Conservation (phyloP, 1,139 yeast species). For the Candida neerlandica region DNA sequence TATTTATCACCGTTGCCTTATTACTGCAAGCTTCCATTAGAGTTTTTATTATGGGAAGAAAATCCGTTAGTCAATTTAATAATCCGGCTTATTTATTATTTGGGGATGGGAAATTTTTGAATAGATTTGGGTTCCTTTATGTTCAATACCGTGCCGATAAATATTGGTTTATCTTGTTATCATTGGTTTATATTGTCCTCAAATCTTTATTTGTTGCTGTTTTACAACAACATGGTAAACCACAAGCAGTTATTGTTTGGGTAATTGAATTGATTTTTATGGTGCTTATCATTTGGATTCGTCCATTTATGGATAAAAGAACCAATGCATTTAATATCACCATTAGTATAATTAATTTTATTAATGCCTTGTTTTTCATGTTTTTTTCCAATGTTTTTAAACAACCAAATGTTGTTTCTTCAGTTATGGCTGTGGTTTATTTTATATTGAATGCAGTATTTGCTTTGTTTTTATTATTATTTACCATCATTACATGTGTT, state of each 20-base stretch:
- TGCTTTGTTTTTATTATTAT: constrained; percentile 77
- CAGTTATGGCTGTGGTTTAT: constrained; percentile 91
- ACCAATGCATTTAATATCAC: constrained; percentile 90
- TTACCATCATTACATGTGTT: constrained; percentile 85
- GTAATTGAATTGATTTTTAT: constrained; percentile 73
- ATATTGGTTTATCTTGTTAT: constrained; percentile 76
- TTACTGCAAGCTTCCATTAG: constrained; percentile 73
- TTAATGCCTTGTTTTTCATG: constrained; percentile 83
- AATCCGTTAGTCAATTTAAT: constrained; percentile 70
- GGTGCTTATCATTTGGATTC: constrained; percentile 61
- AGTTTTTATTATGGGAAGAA: constrained; percentile 71
- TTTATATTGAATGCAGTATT: constrained; percentile 88
- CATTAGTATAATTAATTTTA: constrained; percentile 74
- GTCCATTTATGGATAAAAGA: constrained; percentile 94
- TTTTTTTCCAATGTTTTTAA: constrained; percentile 85
- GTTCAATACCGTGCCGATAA: constrained; percentile 88
- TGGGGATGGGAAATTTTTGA: constrained; percentile 80
- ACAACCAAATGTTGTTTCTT: constrained; percentile 84
- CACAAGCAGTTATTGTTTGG: constrained; percentile 77
- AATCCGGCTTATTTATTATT: constrained; percentile 91
- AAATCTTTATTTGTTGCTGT: constrained; percentile 87
- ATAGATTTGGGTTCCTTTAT: constrained; percentile 89
- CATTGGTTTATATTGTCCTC: constrained; percentile 64
- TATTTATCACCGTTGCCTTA: constrained; percentile 57
- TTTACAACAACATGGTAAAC: constrained; percentile 76